A percentile compares a stretch with the other conserved stretches of the same genome.
These are phyloP conservation scores for Colletotrichum sp. DNA, from an alignment of 2,329 filamentous ascomycete genomes.

Conservation along the genomic window DNA sequence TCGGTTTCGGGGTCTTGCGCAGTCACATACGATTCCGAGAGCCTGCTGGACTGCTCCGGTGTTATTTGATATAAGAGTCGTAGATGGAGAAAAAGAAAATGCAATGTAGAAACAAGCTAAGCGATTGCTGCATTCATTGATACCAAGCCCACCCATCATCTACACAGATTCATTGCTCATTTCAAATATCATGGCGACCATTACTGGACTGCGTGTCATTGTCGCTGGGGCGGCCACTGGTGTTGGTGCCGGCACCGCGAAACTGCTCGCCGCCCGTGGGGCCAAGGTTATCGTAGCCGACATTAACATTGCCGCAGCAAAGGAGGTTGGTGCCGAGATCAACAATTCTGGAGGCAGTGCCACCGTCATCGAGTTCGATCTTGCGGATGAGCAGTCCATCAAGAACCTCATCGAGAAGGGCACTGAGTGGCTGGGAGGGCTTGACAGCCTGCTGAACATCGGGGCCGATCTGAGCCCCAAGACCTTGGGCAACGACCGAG, in stretches of 20 bases:
- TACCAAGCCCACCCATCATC: not conserved
- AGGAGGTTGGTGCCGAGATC: not conserved
- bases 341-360: not conserved
- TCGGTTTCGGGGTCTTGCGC: not conserved
- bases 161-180: not conserved
- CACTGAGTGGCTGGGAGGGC: not conserved
- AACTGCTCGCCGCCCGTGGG: not conserved
- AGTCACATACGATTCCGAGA: not conserved
- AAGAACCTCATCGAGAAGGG: not conserved
- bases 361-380: not conserved
- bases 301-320: constrained; percentile 1
- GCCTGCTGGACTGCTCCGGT: not conserved
- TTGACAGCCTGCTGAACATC: constrained; percentile 5
- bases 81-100: not conserved
- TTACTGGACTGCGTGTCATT: not conserved
- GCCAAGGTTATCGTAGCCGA: not conserved
- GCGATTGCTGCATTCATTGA: not conserved
- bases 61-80: not conserved
- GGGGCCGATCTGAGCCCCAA: not conserved
- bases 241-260: not conserved
- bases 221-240: not conserved
- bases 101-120: not conserved
- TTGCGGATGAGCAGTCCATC: not conserved
- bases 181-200: not conserved
- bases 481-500: not conserved